Conservation (phyloP, 495 filamentous ascomycete genomes). For the Lepidopterella palustris region DNA sequence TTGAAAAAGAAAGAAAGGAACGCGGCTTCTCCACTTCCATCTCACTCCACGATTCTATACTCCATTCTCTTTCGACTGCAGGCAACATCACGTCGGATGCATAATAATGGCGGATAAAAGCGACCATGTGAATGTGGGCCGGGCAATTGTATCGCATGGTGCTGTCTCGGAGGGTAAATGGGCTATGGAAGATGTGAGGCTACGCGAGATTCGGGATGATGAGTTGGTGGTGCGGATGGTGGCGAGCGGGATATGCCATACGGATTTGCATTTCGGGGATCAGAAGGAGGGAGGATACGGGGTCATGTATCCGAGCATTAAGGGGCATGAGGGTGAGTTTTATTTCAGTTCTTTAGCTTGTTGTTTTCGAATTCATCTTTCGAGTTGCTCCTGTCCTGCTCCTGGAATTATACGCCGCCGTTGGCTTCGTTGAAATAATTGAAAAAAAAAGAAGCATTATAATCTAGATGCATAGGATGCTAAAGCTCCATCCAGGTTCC, state of each 20-base stretch:
- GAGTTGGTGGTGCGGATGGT: slow-evolving; percentile 31
- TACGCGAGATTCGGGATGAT: slow-evolving; percentile 22
- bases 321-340: not conserved
- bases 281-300: not conserved
- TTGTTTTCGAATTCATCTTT: no score
- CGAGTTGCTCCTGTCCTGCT: no score
- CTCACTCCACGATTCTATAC: not conserved
- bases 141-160: slow-evolving; percentile 30
- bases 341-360: no score
- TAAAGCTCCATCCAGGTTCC: not conserved
- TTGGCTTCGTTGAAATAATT: no score
- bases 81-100: no score
- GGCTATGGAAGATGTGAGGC: slow-evolving; percentile 29
- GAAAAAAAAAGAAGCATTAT: no score
- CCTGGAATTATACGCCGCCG: no score
- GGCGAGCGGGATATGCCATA: slow-evolving; percentile 17
- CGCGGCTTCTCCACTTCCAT: not conserved
- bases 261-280: slow-evolving; percentile 1
- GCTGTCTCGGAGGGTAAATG: slow-evolving; percentile 27
- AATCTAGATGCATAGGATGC: no score
- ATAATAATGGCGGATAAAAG: no score
- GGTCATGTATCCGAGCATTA: not conserved
- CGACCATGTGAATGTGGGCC: not conserved
- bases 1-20: no score
- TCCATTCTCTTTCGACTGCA: no score